Conservation (phyloP, 805 yeast species). For the Candida lessepsii region DNA sequence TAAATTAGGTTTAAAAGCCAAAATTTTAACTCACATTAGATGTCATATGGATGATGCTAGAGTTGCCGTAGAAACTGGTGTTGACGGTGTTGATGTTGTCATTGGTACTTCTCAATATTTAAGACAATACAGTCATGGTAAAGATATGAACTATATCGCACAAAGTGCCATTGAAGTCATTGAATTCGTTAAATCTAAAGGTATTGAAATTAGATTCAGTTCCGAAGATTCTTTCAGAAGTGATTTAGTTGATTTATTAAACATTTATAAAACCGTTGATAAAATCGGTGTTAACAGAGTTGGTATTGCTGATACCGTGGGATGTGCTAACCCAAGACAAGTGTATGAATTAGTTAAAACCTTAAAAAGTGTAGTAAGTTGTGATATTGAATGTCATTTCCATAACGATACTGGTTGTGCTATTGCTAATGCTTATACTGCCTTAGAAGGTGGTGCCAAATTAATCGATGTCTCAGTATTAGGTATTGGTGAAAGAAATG, state of each 20-base stretch:
- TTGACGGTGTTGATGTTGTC: conserved; percentile 98
- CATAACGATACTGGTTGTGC: conserved; percentile 99
- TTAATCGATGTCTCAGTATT: conserved; percentile 92
- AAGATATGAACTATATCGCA: conserved; percentile 97
- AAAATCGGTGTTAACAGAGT: conserved; percentile 98
- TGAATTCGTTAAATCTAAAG: conserved; percentile 94
- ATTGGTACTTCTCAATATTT: conserved; percentile 96
- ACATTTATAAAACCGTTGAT: conserved; percentile 94
- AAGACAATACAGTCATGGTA: conserved; percentile 94
- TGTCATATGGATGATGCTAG: conserved; percentile 99
- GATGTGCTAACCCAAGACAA: conserved; percentile 98
- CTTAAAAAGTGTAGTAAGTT: conserved; percentile 85
- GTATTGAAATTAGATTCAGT: conserved; percentile 94
- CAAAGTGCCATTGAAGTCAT: conserved; percentile 95
- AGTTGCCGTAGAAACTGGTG: conserved; percentile 97
- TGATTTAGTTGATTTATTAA: conserved; percentile 90
- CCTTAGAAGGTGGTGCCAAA: conserved; percentile 95
- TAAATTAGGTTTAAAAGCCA: conserved; percentile 93
- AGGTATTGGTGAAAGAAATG: conserved; percentile 99
- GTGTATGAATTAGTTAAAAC: conserved; percentile 96
- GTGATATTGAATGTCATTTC: conserved; percentile 98
- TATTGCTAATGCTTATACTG: conserved; percentile 97
- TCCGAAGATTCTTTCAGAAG: conserved; percentile 98
- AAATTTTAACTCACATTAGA: conserved; percentile 93
- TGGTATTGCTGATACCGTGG: conserved; percentile 99